Conservation (phyloP, 495 filamentous ascomycete genomes). For the Aspergillus funiculosus region DNA sequence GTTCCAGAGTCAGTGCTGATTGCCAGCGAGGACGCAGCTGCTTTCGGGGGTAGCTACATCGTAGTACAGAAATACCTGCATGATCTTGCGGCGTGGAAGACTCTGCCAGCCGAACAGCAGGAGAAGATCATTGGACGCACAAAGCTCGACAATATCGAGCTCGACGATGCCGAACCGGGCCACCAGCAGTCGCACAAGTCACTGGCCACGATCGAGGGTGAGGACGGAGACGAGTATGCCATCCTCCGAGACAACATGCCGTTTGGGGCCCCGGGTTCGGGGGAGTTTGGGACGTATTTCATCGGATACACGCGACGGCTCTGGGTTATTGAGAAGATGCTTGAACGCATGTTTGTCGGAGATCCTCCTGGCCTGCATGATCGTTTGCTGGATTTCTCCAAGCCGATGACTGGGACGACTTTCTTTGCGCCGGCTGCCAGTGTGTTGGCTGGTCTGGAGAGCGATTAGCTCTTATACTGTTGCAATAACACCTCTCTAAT, state of each 20-base stretch:
- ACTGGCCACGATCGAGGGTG: slow-evolving; percentile 49
- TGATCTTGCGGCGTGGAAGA: slow-evolving; percentile 42
- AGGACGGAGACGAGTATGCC: slow-evolving; percentile 45
- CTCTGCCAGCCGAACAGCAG: slow-evolving; percentile 45
- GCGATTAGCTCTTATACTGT: too few species aligned
- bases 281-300: slow-evolving; percentile 55
- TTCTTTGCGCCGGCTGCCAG: slow-evolving; percentile 51
- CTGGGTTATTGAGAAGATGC: slow-evolving; percentile 56
- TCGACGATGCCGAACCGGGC: slow-evolving; percentile 45
- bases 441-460: slow-evolving; percentile 34
- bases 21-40: slow-evolving; percentile 35
- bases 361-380: slow-evolving; percentile 51
- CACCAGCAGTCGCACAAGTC: slow-evolving; percentile 49
- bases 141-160: slow-evolving; percentile 51
- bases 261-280: slow-evolving; percentile 48
- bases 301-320: slow-evolving; percentile 51
- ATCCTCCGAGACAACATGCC: slow-evolving; percentile 58
- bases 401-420: slow-evolving; percentile 44
- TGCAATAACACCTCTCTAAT: too few species aligned
- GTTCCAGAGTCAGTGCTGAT: slow-evolving; percentile 42
- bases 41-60: slow-evolving; percentile 48
- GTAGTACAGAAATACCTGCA: slow-evolving; percentile 57
- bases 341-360: slow-evolving; percentile 53
- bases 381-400: slow-evolving; percentile 51
- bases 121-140: slow-evolving; percentile 53